Evolutionary conservation across 805 yeast genomes (phyloP).

Genomic region (Candida pseudofarinosa): DNA sequence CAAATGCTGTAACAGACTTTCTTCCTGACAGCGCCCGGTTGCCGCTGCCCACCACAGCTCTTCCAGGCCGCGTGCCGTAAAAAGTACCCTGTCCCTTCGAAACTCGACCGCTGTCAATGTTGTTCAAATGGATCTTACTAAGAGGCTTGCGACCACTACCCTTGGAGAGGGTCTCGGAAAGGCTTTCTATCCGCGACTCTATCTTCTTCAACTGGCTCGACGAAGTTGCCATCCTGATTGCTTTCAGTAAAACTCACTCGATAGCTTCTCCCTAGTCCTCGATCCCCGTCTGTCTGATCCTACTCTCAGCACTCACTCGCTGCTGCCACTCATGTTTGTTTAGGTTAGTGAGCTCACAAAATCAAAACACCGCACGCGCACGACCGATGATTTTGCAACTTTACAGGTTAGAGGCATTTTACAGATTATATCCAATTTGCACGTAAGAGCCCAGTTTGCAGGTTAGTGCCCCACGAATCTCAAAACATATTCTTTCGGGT

Average conservation of each 20-base stretch:
- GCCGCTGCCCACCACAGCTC: not conserved
- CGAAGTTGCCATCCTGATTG: conserved; percentile 4
- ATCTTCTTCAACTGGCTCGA: conserved; percentile 16
- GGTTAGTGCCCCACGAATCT: too few species aligned
- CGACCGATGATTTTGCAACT: not conserved
- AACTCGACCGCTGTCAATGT: conserved; percentile 1
- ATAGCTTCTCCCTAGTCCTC: too few species aligned
- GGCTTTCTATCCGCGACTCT: conserved; percentile 18
- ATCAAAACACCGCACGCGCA: not conserved
- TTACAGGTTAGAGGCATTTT: too few species aligned
- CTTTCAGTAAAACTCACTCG: too few species aligned
- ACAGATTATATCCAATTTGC: too few species aligned
- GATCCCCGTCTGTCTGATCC: too few species aligned
- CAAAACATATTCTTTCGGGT: not conserved
- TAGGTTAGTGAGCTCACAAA: not conserved
- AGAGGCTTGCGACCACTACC: conserved; percentile 8
- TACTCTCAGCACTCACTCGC: too few species aligned
- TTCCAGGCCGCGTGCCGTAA: not conserved
- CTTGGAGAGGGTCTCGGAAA: conserved; percentile 11
- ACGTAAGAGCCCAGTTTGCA: not conserved
- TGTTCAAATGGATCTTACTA: conserved; percentile 6
- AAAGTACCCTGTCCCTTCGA: not conserved
- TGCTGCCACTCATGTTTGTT: not conserved
- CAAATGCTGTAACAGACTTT: not conserved
- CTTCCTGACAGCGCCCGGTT: conserved; percentile 1